Percentiles rank a stretch among this genome's conserved stretches.
Conservation (phyloP, 768 basidiomycete species). For the Rhizopogon rudus region DNA sequence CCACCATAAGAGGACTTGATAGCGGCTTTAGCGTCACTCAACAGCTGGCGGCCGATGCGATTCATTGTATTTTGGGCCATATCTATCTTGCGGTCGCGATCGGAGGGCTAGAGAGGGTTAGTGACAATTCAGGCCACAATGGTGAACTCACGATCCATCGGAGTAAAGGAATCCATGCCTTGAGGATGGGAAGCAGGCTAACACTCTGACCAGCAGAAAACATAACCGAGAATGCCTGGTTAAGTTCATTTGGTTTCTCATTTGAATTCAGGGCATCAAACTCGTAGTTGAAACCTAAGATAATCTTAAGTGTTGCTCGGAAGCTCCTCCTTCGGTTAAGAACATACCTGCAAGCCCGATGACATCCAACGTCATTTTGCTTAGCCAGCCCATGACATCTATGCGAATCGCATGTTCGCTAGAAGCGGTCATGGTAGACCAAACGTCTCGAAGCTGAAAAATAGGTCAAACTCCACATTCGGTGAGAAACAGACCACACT, state of each 20-base stretch:
- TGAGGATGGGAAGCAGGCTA: constrained; percentile 26
- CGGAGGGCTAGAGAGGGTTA: constrained; percentile 16
- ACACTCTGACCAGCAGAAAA: constrained; percentile 11
- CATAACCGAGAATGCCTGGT: constrained; percentile 28
- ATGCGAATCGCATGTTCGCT: constrained; percentile 14
- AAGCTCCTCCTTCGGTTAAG: background rate
- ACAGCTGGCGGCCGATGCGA: constrained; percentile 45
- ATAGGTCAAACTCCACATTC: background rate
- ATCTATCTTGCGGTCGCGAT: constrained; percentile 9
- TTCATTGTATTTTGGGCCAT: constrained; percentile 37
- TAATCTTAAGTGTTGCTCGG: background rate
- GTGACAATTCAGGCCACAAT: background rate
- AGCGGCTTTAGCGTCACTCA: constrained; percentile 44
- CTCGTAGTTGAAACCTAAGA: constrained; percentile 33
- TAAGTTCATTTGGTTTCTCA: constrained; percentile 25
- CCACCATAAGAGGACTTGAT: constrained; percentile 19
- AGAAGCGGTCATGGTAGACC: constrained; percentile 30
- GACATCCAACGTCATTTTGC: constrained; percentile 34
- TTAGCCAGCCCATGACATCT: constrained; percentile 30
- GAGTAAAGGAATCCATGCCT: constrained; percentile 31
- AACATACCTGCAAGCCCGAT: constrained; percentile 36
- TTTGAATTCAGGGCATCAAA: constrained; percentile 27
- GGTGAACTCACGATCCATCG: constrained; percentile 31
- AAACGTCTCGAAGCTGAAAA: constrained; percentile 45
- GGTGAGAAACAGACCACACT: background rate